These are phyloP conservation scores for Chrysoporthe puriensis DNA, from an alignment of 2,329 filamentous ascomycete species.

Conservation along the genomic window DNA sequence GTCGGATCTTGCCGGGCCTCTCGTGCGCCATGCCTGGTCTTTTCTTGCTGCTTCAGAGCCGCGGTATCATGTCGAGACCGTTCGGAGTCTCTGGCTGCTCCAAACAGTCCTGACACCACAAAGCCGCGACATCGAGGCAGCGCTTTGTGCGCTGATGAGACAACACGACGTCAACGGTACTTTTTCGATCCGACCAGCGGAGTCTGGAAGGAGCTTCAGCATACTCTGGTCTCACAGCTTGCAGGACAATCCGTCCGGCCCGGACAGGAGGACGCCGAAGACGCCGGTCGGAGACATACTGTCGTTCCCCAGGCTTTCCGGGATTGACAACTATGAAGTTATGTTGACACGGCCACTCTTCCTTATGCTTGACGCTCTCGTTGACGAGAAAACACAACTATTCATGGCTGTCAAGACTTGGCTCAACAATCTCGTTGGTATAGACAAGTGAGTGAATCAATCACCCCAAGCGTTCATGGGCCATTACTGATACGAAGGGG, in stretches of 20 bases:
- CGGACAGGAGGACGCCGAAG: conserved; percentile 55
- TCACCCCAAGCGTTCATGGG: not conserved
- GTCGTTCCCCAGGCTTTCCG: conserved; percentile 50
- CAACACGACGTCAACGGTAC: conserved; percentile 52
- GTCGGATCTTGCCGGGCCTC: conserved; percentile 65
- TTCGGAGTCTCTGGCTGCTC: conserved; percentile 83
- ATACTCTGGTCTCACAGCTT: conserved; percentile 83
- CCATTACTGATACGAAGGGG: conserved; percentile 31
- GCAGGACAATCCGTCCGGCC: conserved; percentile 56
- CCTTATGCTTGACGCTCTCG: conserved; percentile 76
- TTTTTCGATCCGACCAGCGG: conserved; percentile 54
- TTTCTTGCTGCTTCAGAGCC: conserved; percentile 81
- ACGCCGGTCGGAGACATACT: conserved; percentile 43
- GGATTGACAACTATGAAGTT: conserved; percentile 66
- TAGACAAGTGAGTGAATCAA: conserved; percentile 59
- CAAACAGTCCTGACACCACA: conserved; percentile 70
- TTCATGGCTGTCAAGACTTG: conserved; percentile 80
- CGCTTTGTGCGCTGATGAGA: conserved; percentile 72
- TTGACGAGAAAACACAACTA: conserved; percentile 72
- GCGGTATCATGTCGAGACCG: conserved; percentile 93
- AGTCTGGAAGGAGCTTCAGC: conserved; percentile 70
- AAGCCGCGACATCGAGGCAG: conserved; percentile 78
- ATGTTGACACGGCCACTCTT: conserved; percentile 83
- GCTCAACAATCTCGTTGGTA: conserved; percentile 69
- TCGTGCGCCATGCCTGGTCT: conserved; percentile 77